These are phyloP conservation scores for Helotiales sp. DNA, from an alignment of 2,329 filamentous ascomycete genomes.

Conservation along the genomic window DNA sequence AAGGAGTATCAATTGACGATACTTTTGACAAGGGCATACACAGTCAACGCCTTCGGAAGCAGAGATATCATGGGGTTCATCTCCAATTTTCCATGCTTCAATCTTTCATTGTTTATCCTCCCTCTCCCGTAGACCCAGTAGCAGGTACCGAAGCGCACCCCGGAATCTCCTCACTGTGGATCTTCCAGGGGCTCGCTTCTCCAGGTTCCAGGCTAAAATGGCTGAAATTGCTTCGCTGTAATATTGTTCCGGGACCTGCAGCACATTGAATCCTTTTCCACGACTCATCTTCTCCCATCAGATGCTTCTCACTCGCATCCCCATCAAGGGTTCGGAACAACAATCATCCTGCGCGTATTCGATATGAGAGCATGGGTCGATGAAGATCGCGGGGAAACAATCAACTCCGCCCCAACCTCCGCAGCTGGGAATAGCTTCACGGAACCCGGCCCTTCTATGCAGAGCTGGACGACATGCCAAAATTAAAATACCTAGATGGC, in stretches of 20 bases:
- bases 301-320: background rate
- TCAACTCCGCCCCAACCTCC: background rate
- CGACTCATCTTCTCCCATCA: background rate
- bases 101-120: too few species aligned
- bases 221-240: background rate
- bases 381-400: background rate
- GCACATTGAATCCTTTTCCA: background rate
- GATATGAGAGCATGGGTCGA: background rate
- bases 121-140: background rate
- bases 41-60: too few species aligned
- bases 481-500: background rate
- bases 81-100: too few species aligned
- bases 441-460: background rate
- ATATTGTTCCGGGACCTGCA: background rate
- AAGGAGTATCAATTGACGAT: too few species aligned
- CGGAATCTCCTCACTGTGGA: background rate
- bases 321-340: background rate
- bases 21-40: too few species aligned
- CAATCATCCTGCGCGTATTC: background rate
- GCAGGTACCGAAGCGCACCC: too few species aligned
- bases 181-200: background rate
- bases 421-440: background rate
- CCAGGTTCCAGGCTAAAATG: background rate
- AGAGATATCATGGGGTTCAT: too few species aligned
- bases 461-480: background rate